Percentiles rank a stretch among this genome's conserved stretches.
These are phyloP conservation scores for Thuidium tamariscinum DNA, from an alignment of 225 moss, liverwort and hornwort species.

Conservation along the genomic window DNA sequence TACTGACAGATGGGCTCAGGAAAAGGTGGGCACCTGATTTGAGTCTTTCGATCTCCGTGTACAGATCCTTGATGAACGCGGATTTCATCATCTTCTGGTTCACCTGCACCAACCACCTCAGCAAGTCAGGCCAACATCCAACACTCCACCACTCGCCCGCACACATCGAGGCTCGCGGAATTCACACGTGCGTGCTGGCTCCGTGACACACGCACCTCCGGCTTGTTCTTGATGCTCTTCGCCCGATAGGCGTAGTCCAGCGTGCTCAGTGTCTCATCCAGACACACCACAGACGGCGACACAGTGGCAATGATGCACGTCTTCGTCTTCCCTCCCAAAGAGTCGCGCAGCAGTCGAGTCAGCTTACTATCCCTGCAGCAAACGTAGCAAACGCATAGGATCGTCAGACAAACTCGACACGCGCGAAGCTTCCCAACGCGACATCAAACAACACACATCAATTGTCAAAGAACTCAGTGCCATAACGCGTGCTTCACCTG, in stretches of 20 bases:
- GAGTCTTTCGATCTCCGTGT: conserved; percentile 78
- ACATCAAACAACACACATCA: neutral
- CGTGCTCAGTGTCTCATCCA: conserved; percentile 93
- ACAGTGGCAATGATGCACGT: conserved; percentile 97
- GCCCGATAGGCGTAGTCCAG: conserved; percentile 96
- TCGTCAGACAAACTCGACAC: too few species aligned
- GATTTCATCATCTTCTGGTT: conserved; percentile 98
- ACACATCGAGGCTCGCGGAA: neutral
- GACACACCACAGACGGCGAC: conserved; percentile 83
- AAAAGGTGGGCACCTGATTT: conserved; percentile 51
- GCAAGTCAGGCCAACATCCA: neutral
- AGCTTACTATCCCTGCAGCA: conserved; percentile 88
- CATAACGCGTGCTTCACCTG: conserved; percentile 24
- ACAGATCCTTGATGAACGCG: conserved; percentile 87
- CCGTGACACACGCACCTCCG: conserved; percentile 40
- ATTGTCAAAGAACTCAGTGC: neutral
- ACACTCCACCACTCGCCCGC: neutral
- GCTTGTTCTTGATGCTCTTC: conserved; percentile 91
- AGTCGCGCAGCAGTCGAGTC: conserved; percentile 79
- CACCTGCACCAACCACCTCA: conserved; percentile 30
- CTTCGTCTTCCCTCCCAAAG: conserved; percentile 92
- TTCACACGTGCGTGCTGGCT: neutral
- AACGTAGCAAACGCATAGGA: neutral
- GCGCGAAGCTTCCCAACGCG: neutral
- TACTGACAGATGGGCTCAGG: neutral